Percentiles rank a stretch among this genome's conserved stretches.
Evolutionary conservation across 2,329 filamentous ascomycete species (phyloP).

Genomic region (Colletotrichum sp.): DNA sequence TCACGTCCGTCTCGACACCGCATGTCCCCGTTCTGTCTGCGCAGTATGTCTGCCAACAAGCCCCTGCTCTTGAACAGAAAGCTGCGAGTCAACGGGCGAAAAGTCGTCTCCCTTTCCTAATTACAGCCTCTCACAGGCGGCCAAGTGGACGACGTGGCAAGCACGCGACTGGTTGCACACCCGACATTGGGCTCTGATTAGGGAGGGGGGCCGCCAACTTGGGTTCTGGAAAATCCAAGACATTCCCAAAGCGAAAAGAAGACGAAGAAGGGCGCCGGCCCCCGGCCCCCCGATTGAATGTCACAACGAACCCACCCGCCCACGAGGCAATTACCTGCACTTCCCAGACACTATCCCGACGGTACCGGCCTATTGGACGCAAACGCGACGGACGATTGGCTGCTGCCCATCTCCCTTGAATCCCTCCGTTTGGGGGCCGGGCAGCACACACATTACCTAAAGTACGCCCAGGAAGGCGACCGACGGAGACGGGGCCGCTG

Average conservation of each 20-base stretch:
- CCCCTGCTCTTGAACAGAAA: background rate
- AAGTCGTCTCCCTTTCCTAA: background rate
- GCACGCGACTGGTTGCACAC: conserved; percentile 21
- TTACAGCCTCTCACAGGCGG: conserved; percentile 30
- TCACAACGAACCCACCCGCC: conserved; percentile 6
- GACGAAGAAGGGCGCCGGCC: background rate
- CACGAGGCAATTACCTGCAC: conserved; percentile 12
- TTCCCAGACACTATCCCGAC: conserved; percentile 2
- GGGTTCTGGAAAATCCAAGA: conserved; percentile 6
- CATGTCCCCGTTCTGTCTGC: background rate
- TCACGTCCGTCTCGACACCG: background rate
- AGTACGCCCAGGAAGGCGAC: background rate
- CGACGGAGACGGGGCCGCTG: background rate
- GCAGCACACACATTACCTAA: background rate
- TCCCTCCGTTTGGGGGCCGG: background rate
- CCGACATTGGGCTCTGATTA: background rate
- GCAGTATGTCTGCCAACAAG: background rate
- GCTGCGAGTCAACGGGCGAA: conserved; percentile 2
- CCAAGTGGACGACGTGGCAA: conserved; percentile 30
- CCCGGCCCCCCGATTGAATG: background rate
- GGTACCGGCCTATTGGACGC: background rate
- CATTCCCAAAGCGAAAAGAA: background rate
- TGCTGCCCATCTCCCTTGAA: background rate
- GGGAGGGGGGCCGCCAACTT: background rate
- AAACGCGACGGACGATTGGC: background rate